Evolutionary conservation across 176 grass and related monocot species (phyloP).

Genomic region (Paspalum vaginatum): DNA sequence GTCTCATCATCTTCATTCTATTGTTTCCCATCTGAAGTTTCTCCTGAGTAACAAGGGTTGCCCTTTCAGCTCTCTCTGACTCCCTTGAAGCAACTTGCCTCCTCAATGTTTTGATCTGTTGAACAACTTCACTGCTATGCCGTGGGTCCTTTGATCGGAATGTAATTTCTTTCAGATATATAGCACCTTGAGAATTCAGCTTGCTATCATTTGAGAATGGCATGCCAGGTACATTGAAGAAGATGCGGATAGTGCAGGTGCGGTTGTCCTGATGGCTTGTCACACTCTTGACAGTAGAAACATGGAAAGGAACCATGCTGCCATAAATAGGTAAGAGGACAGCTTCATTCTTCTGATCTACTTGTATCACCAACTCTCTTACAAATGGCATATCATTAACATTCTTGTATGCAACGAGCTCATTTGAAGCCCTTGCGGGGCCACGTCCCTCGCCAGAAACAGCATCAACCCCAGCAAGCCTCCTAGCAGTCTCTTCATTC

Average conservation of each 20-base stretch:
- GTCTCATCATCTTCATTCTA: slow-evolving; percentile 69
- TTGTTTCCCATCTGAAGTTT: slow-evolving; percentile 71
- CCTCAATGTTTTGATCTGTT: slow-evolving; percentile 82
- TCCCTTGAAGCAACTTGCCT: slow-evolving; percentile 84
- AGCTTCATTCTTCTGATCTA: slow-evolving; percentile 87
- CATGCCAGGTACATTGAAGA: slow-evolving; percentile 90
- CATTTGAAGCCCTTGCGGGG: slow-evolving; percentile 54
- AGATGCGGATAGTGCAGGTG: slow-evolving; percentile 72
- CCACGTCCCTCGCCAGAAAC: slow-evolving; percentile 59
- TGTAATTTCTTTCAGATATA: slow-evolving; percentile 84
- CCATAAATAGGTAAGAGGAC: slow-evolving; percentile 87
- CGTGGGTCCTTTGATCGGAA: slow-evolving; percentile 77
- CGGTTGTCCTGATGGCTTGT: slow-evolving; percentile 74
- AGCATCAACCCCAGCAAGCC: slow-evolving; percentile 65
- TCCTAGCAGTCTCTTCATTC: slow-evolving; percentile 81
- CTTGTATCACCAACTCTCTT: slow-evolving; percentile 77
- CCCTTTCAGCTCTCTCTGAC: slow-evolving; percentile 90
- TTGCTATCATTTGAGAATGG: slow-evolving; percentile 74
- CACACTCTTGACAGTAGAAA: slow-evolving; percentile 89
- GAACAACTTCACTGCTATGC: slow-evolving; percentile 89
- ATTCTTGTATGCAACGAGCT: slow-evolving; percentile 82
- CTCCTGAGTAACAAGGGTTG: slow-evolving; percentile 91
- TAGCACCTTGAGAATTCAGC: slow-evolving; percentile 68
- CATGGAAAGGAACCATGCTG: slow-evolving; percentile 85
- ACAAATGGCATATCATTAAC: slow-evolving; percentile 70